Evolutionary conservation across 768 basidiomycete genomes (phyloP).

Genomic region (Boletus rex-veris): DNA sequence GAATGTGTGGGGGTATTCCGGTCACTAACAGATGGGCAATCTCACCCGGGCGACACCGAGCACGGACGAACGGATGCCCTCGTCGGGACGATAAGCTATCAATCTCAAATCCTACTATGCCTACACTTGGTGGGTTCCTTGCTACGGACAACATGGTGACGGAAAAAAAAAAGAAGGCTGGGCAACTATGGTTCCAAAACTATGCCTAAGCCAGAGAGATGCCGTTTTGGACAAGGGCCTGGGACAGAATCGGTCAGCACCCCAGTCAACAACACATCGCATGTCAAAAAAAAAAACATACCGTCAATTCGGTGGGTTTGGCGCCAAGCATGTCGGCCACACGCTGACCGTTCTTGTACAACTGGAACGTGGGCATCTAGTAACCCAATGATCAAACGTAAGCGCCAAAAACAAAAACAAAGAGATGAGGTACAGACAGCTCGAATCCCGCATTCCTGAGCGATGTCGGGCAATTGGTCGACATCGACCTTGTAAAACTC

Average conservation of each 20-base stretch:
- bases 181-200: too few species aligned
- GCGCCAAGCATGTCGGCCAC: conserved; percentile 8
- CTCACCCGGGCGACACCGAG: too few species aligned
- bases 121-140: background rate
- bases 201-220: rapidly evolving
- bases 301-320: background rate
- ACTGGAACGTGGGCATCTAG: conserved; percentile 24
- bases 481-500: conserved; percentile 75
- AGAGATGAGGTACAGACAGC: conserved; percentile 41
- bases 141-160: too few species aligned
- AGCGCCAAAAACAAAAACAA: background rate
- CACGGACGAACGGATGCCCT: too few species aligned
- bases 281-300: background rate
- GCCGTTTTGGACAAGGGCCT: background rate
- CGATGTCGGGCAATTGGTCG: conserved; percentile 48
- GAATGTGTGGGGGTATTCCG: background rate
- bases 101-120: background rate
- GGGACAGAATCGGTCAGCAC: background rate
- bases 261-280: background rate
- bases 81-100: background rate
- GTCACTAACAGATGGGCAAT: too few species aligned
- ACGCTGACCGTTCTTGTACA: background rate
- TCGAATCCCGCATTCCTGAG: conserved; percentile 49
- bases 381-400: background rate
- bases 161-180: too few species aligned